Base-by-base conservation (phyloP, 225 moss, liverwort and hornwort genomes). In the Sphagnum contortum region DNA sequence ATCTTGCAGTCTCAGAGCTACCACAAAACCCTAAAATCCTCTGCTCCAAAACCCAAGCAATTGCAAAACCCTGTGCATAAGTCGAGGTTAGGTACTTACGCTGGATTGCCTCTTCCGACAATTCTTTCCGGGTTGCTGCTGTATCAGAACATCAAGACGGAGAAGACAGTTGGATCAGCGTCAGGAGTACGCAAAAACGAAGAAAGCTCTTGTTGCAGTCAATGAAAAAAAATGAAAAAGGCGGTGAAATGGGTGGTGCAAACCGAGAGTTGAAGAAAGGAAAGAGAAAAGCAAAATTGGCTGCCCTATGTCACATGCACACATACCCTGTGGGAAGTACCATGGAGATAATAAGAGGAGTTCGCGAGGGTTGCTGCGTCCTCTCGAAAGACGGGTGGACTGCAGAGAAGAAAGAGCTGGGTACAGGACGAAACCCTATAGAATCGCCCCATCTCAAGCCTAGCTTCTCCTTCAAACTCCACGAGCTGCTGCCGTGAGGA, bases 301-400 rank as follows among this genome's bases (percentile, higher is more conserved):
- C 12, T 12, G 3, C 6, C 58, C 58, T 58, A 13, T 2, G 9
- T n/a, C 54, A 48, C 47, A 63, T 48, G 44, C 12, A 4, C 14
- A 5, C 75, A 70, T 70, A 82, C 82, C 72, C 82, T 2, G 82
- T 76, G 8, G 82, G 82, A 12, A 83, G 79, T 50, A 80, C 80
- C 84, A 84, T 81, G 78, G 77, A 80, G 29, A 29, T 29, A 29
- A 84, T 68, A 49, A 68, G 68, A 57, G 55, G 49, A 4, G 68
- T 69, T 50, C 77, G 75, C 45, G 71, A 67, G 4, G 67, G 29
- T 29, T 45, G n/a, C 8, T 11, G n/a, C 50, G 50, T 61, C 68
- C 49, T 55, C 63, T 57, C 71, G 5, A 60, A 50, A 48, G 48
- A 66, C 13, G 70, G 64, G 3, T 69, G 13, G 47, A 72, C 58